Evolutionary conservation across 148 eudicot species (phyloP).

Genomic region (Rhododendron williamsianum): DNA sequence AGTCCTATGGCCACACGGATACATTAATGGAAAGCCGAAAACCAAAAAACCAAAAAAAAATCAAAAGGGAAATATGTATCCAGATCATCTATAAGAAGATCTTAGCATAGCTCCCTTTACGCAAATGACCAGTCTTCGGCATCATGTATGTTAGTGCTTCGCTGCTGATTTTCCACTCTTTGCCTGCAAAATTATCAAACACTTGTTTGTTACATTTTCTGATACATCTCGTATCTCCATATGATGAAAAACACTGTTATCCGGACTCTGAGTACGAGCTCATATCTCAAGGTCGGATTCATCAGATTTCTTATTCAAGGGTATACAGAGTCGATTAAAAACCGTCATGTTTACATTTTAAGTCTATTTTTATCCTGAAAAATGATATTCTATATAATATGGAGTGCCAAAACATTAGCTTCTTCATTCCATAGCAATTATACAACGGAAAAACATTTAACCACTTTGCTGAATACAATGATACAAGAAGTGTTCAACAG

Average conservation of each 20-base stretch:
- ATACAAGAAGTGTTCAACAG: too few relatives aligned
- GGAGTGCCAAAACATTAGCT: not conserved
- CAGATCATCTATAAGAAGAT: not conserved
- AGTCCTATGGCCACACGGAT: not conserved
- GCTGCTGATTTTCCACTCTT: conserved; percentile 14
- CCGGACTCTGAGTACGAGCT: too few relatives aligned
- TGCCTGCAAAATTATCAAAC: conserved; percentile 3
- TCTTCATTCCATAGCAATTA: not conserved
- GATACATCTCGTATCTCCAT: not conserved
- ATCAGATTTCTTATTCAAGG: too few relatives aligned
- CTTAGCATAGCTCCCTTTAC: not conserved
- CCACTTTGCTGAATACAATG: too few relatives aligned
- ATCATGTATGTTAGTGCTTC: conserved; percentile 9
- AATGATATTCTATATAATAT: not conserved
- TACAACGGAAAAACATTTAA: too few relatives aligned
- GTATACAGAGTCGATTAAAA: too few relatives aligned
- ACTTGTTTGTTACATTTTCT: not conserved
- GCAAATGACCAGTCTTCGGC: not conserved
- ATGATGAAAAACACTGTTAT: not conserved
- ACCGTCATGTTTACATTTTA: not conserved
- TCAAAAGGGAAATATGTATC: not conserved
- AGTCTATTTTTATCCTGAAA: not conserved
- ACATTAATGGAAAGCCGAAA: not conserved
- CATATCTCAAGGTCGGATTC: too few relatives aligned
- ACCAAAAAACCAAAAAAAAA: not conserved